These are phyloP conservation scores for Neoascochyta sp. DNA, from an alignment of 2,329 filamentous ascomycete genomes.

Conservation along the genomic window DNA sequence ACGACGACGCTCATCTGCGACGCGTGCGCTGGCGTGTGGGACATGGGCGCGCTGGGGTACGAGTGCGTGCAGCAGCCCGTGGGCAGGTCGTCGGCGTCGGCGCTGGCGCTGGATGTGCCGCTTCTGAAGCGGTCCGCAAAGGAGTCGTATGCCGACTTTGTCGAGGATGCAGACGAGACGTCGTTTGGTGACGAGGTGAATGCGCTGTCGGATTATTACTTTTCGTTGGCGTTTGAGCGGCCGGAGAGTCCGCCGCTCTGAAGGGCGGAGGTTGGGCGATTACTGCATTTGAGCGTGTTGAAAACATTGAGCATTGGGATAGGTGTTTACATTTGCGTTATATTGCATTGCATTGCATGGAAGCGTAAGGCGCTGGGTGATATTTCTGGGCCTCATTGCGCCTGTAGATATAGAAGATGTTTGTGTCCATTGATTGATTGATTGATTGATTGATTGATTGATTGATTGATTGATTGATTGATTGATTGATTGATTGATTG, in stretches of 20 bases:
- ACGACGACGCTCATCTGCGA: slow-evolving; percentile 26
- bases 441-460: no score
- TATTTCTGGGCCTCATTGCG: no score
- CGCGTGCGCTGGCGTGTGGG: slow-evolving; percentile 34
- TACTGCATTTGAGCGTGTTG: no score
- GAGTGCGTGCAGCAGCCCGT: slow-evolving; percentile 24
- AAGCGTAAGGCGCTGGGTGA: no score
- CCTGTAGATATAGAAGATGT: no score
- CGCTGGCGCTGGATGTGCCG: slow-evolving; percentile 10
- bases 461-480: no score
- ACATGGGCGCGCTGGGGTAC: slow-evolving; percentile 40
- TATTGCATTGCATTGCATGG: no score
- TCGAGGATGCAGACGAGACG: slow-evolving; percentile 12
- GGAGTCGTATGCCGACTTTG: slow-evolving; percentile 6
- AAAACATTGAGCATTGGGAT: no score
- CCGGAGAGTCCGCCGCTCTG: slow-evolving; percentile 22
- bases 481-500: no score
- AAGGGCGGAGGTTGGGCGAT: not conserved
- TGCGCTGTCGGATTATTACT: slow-evolving; percentile 35
- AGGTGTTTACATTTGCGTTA: no score
- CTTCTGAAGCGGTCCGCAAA: slow-evolving; percentile 10
- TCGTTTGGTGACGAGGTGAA: slow-evolving; percentile 35
- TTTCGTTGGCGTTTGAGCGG: slow-evolving; percentile 21
- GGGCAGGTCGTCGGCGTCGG: not conserved
- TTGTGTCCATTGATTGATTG: no score